Conservation (phyloP, 2,329 filamentous ascomycete species). For the Leptographium wingfieldii region DNA sequence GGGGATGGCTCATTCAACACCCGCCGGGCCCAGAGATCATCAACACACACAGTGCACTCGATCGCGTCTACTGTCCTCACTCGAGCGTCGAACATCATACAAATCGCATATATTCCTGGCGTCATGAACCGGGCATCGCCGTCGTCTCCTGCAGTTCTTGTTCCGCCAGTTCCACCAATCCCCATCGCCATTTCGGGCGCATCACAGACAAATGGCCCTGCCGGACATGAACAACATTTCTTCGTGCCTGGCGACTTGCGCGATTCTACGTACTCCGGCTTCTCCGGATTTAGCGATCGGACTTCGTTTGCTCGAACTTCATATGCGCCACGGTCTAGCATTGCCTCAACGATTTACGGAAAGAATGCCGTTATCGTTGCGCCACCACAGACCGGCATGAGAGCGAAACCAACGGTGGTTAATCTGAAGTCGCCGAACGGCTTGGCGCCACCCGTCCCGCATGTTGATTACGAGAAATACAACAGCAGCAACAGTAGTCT, state of each 20-base stretch:
- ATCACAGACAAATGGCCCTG: conserved; percentile 43
- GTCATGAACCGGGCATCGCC: conserved; percentile 85
- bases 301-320: conserved; percentile 48
- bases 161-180: conserved; percentile 89
- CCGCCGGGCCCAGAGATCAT: conserved; percentile 54
- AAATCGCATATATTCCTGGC: conserved; percentile 97
- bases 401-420: conserved; percentile 83
- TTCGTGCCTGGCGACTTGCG: conserved; percentile 85
- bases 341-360: conserved; percentile 88
- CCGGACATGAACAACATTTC: conserved; percentile 70
- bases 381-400: conserved; percentile 76
- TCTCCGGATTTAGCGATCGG: conserved; percentile 50
- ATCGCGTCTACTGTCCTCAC: conserved; percentile 94
- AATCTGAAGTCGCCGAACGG: conserved; percentile 66
- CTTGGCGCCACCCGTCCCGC: conserved; percentile 57
- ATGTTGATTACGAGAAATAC: conserved; percentile 54
- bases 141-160: conserved; percentile 66
- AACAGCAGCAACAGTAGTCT: conserved; percentile 24
- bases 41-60: conserved; percentile 76
- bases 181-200: conserved; percentile 43
- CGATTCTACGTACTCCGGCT: conserved; percentile 78
- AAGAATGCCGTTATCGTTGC: conserved; percentile 75
- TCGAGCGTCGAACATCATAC: conserved; percentile 94
- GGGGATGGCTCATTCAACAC: conserved; percentile 38
- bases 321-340: conserved; percentile 53